Evolutionary conservation across 2,329 filamentous ascomycete genomes (phyloP).

Genomic region (Fusarium euwallaceae): DNA sequence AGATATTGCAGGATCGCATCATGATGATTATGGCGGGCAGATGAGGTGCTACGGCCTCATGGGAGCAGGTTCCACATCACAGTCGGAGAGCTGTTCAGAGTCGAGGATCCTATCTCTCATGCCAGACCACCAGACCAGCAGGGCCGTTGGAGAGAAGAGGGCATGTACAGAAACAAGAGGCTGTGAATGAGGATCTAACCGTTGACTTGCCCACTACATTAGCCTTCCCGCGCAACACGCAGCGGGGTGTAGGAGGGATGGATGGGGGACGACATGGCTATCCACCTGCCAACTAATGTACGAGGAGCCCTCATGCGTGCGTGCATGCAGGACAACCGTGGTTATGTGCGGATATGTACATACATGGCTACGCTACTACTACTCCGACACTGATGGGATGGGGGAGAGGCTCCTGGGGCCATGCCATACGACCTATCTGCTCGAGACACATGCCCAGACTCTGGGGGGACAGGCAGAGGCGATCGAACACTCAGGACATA

Average conservation of each 20-base stretch:
- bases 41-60: slow-evolving; percentile 26
- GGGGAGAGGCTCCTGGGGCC: slow-evolving; percentile 19
- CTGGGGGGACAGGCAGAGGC: slow-evolving; percentile 14
- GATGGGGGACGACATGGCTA: slow-evolving; percentile 37
- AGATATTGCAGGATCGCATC: slow-evolving; percentile 47
- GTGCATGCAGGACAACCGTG: slow-evolving; percentile 39
- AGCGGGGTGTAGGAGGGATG: slow-evolving; percentile 41
- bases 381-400: slow-evolving; percentile 32
- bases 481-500: slow-evolving; percentile 12
- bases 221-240: slow-evolving; percentile 50
- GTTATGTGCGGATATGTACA: slow-evolving; percentile 44
- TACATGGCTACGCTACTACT: not conserved
- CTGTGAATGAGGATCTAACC: slow-evolving; percentile 41
- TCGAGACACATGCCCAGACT: slow-evolving; percentile 19
- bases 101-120: not conserved
- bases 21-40: slow-evolving; percentile 28
- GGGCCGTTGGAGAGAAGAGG: not conserved
- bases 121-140: not conserved
- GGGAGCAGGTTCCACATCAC: slow-evolving; percentile 20
- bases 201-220: slow-evolving; percentile 46
- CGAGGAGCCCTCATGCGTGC: slow-evolving; percentile 40
- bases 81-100: slow-evolving; percentile 1
- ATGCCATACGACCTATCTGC: slow-evolving; percentile 25
- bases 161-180: slow-evolving; percentile 9
- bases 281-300: slow-evolving; percentile 47